A percentile compares a stretch with the other conserved stretches of the same genome.
Evolutionary conservation across 179 eudicot genomes (phyloP).

Genomic region (Amaranthus tricolor): DNA sequence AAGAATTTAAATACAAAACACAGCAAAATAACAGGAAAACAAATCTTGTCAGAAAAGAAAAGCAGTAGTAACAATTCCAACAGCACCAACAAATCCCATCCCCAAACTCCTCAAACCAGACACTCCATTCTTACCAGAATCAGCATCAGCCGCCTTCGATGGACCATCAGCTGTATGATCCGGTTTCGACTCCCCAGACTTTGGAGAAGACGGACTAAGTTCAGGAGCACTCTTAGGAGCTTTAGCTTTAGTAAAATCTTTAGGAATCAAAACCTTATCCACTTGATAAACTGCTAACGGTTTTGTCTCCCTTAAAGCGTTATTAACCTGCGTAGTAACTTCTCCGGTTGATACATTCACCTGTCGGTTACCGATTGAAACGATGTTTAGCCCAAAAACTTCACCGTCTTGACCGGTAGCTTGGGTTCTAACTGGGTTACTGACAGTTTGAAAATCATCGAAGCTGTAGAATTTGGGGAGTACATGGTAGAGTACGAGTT

Average conservation of each 20-base stretch:
- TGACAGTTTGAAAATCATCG: constrained; percentile 38
- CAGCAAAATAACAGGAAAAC: neutral
- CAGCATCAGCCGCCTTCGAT: neutral
- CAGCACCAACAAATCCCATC: constrained; percentile 33
- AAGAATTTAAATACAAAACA: neutral
- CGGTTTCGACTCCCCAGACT: neutral
- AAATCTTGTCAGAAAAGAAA: constrained; percentile 21
- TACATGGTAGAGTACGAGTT: constrained; percentile 60
- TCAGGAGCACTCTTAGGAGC: constrained; percentile 42
- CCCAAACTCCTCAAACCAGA: constrained; percentile 35
- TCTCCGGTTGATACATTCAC: constrained; percentile 60
- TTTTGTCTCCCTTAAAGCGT: constrained; percentile 34
- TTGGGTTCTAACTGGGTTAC: constrained; percentile 82
- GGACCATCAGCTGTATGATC: neutral
- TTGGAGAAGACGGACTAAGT: neutral
- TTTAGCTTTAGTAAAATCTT: constrained; percentile 37
- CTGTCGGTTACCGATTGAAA: constrained; percentile 39
- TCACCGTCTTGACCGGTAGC: constrained; percentile 56
- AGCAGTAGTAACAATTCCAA: constrained; percentile 41
- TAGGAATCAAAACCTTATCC: constrained; percentile 63
- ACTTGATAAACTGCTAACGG: constrained; percentile 63
- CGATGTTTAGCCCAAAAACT: constrained; percentile 42
- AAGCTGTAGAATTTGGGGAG: constrained; percentile 53
- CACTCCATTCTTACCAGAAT: constrained; percentile 20
- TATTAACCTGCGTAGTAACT: constrained; percentile 39